Evolutionary conservation across 1,139 yeast species (phyloP), one percentile per base, ranked within the genome.

Genomic region (Sugiyamaella grinbergsii): DNA sequence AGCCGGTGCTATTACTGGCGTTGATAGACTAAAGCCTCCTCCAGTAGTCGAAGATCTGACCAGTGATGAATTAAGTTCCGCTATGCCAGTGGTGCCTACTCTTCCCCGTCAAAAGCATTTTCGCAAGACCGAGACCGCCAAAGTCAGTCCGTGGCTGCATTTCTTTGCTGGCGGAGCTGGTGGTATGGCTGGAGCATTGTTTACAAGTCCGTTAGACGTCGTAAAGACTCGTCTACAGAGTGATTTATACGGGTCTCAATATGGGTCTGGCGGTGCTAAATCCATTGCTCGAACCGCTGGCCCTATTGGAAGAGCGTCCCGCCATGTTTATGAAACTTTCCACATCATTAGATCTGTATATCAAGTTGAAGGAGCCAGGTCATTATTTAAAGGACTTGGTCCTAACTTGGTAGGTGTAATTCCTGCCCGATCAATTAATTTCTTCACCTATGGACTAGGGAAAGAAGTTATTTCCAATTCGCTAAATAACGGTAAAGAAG

Each of bases 131-230:
- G 59, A 56, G 52, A 42, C 54, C 42, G 61, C 58, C 50, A 62
- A 64, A 47, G 81, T 83, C 2, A 80, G 79, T 59, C 95, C 95
- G 50, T 91, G 97, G 96, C 89, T 91, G 5, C 97, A 91, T 70
- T 93, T 91, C 66, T 87, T 91, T n/a, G 97, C 98, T n/a, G 98
- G 98, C 37, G 98, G 98, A 3, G 57, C 87, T 23, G 98, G 98
- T 32, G 99, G 98, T 8, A 93, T 93, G 96, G 88, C 94, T 16
- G 99, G 98, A 15, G 96, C 98, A 1, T 72, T 91, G 1, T 83
- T 83, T 51, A 94, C 98, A 0, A 85, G 96, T 61, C 99, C 99
- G 0, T 78, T 94, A 56, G 99, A 94, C 70, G 96, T 94, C 49
- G 96, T 94, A 43, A 94, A 94, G 66, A 94, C 99, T 0, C 78